Percentiles rank a stretch among this genome's conserved stretches.
phyloP scores from a whole-genome alignment of 2,329 filamentous ascomycete genomes.

The Chaetothyriales sp. region DNA sequence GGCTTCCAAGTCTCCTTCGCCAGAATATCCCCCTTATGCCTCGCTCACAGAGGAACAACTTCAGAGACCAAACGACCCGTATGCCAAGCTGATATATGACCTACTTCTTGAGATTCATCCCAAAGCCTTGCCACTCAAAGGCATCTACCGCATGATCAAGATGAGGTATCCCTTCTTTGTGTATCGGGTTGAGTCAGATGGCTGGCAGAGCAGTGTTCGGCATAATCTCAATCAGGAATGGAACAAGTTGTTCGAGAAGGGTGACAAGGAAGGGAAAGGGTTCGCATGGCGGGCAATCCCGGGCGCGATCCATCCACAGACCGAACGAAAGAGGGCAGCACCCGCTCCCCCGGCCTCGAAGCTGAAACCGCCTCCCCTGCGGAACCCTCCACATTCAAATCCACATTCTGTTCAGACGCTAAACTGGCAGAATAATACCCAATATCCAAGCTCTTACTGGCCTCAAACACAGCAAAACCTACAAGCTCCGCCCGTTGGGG shows the following conservation, averaged over 20 bases:
- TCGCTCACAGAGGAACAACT: slow-evolving; percentile 49
- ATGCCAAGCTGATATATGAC: slow-evolving; percentile 49
- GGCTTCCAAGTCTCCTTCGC: slow-evolving; percentile 41
- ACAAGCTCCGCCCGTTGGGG: slow-evolving; percentile 13
- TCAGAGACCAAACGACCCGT: slow-evolving; percentile 46
- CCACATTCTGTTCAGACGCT: slow-evolving; percentile 6
- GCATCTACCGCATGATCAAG: slow-evolving; percentile 50
- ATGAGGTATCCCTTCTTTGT: slow-evolving; percentile 46
- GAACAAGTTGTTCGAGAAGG: slow-evolving; percentile 41
- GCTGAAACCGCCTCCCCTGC: slow-evolving; percentile 12
- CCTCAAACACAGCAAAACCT: slow-evolving; percentile 4
- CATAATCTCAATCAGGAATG: slow-evolving; percentile 46
- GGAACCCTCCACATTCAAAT: slow-evolving; percentile 8
- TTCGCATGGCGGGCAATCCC: slow-evolving; percentile 48
- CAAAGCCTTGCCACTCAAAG: slow-evolving; percentile 46
- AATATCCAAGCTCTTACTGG: slow-evolving; percentile 11
- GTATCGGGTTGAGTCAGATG: slow-evolving; percentile 48
- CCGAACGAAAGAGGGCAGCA: slow-evolving; percentile 13
- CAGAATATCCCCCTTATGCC: slow-evolving; percentile 43
- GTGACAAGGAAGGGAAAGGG: slow-evolving; percentile 46
- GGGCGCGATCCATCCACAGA: slow-evolving; percentile 21
- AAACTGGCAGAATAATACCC: slow-evolving; percentile 14
- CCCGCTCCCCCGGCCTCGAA: slow-evolving; percentile 11
- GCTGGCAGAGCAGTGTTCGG: slow-evolving; percentile 52
- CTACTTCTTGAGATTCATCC: slow-evolving; percentile 37